A percentile compares a stretch with the other conserved stretches of the same genome.
Conservation (phyloP, 2,329 filamentous ascomycete genomes). For the Periconia sp. region DNA sequence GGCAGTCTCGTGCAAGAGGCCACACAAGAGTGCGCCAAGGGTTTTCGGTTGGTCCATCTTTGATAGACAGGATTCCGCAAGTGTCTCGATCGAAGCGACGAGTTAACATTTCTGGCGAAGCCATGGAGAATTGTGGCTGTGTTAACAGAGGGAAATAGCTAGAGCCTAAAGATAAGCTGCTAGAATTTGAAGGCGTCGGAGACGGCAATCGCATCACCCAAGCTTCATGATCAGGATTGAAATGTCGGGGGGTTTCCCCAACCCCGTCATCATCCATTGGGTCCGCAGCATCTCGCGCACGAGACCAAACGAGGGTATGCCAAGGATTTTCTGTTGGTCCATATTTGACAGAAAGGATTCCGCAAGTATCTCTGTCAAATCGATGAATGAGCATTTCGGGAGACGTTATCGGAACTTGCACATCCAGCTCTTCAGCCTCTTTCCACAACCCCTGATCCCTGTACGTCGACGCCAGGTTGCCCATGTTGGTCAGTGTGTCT, state of each 20-base stretch:
- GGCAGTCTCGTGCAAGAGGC: slow-evolving; percentile 68
- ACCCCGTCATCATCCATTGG: slow-evolving; percentile 56
- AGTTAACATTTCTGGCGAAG: slow-evolving; percentile 67
- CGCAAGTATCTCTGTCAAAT: no score
- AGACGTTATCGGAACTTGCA: no score
- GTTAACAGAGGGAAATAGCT: slow-evolving; percentile 36
- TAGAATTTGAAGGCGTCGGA: slow-evolving; percentile 43
- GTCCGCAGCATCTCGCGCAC: no score
- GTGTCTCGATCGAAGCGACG: slow-evolving; percentile 69
- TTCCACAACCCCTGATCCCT: no score
- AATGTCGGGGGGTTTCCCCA: slow-evolving; percentile 60
- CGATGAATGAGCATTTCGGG: no score
- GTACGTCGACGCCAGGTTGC: no score
- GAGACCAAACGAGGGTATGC: no score
- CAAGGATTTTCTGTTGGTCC: no score
- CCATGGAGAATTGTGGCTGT: slow-evolving; percentile 56
- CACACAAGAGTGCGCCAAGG: slow-evolving; percentile 74
- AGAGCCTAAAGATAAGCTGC: slow-evolving; percentile 40
- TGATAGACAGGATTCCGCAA: slow-evolving; percentile 73
- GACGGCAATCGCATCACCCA: slow-evolving; percentile 49
- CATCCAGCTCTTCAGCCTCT: no score
- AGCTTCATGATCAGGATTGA: slow-evolving; percentile 34
- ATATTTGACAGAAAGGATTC: no score
- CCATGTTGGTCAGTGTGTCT: no score
- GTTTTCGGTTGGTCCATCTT: slow-evolving; percentile 72